Conservation (phyloP, 2,329 filamentous ascomycete species). For the Aureobasidium sp. region DNA sequence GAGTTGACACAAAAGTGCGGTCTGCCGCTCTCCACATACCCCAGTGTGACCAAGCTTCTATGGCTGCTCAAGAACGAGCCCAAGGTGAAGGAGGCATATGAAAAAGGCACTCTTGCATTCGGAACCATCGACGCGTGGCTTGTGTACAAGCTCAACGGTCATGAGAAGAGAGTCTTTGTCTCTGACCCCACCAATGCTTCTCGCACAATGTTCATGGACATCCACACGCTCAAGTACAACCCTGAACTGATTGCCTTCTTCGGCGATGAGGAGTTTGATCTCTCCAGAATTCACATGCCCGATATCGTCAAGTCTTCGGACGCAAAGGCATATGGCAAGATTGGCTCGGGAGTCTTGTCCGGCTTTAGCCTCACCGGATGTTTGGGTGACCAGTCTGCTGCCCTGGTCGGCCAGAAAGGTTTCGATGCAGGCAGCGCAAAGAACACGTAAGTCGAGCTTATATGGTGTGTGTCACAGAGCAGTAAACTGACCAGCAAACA, state of each 20-base stretch:
- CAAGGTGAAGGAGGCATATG: conserved; percentile 65
- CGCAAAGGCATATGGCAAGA: conserved; percentile 60
- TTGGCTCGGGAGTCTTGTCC: conserved; percentile 59
- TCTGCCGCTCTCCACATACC: conserved; percentile 80
- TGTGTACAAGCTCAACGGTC: conserved; percentile 75
- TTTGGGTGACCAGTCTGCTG: conserved; percentile 78
- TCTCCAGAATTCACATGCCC: conserved; percentile 66
- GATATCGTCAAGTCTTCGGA: conserved; percentile 78
- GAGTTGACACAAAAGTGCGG: conserved; percentile 66
- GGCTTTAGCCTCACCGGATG: conserved; percentile 75
- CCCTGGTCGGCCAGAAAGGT: conserved; percentile 63
- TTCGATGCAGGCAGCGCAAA: conserved; percentile 78
- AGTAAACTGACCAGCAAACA: background rate
- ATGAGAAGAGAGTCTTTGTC: conserved; percentile 63
- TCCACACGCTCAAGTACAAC: conserved; percentile 73
- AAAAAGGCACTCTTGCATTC: conserved; percentile 68
- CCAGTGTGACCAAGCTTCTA: conserved; percentile 74
- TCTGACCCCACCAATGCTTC: conserved; percentile 86
- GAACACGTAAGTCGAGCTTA: conserved; percentile 63
- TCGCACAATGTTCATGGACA: conserved; percentile 91
- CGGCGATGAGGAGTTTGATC: conserved; percentile 51
- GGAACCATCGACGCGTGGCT: conserved; percentile 88
- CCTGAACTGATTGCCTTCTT: conserved; percentile 73
- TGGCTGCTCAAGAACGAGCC: conserved; percentile 73
- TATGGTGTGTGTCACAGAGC: background rate